Conservation (phyloP, 768 basidiomycete genomes). For the Lactarius vividus region DNA sequence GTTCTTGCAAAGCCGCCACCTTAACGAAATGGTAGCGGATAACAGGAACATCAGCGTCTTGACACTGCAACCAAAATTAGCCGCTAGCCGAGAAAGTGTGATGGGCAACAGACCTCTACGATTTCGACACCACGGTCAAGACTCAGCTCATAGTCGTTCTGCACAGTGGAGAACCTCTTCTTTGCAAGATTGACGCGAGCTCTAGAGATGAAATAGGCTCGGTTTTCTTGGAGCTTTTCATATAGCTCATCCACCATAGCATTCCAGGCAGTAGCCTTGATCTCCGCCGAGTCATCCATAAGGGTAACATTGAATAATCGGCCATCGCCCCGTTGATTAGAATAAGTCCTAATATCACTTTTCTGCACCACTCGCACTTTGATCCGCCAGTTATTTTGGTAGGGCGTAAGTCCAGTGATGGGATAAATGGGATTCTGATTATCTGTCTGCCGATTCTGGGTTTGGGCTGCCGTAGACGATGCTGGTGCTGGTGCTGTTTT, state of each 20-base stretch:
- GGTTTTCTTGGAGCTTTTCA: constrained; percentile 83
- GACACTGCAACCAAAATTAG: constrained; percentile 53
- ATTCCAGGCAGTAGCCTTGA: constrained; percentile 91
- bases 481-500: constrained; percentile 29
- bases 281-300: constrained; percentile 94
- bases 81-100: not conserved
- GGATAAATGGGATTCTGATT: constrained; percentile 56
- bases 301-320: constrained; percentile 90
- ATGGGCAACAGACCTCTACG: constrained; percentile 59
- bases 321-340: constrained; percentile 87
- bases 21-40: constrained; percentile 81
- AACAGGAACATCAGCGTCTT: constrained; percentile 73
- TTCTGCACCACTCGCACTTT: constrained; percentile 91
- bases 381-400: constrained; percentile 99
- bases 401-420: constrained; percentile 93
- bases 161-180: constrained; percentile 89
- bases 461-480: constrained; percentile 9
- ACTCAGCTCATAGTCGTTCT: constrained; percentile 90
- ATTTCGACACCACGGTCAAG: constrained; percentile 84
- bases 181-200: constrained; percentile 93
- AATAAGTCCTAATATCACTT: constrained; percentile 85
- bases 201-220: constrained; percentile 88
- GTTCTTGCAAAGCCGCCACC: constrained; percentile 57
- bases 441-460: constrained; percentile 15
- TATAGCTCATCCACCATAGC: constrained; percentile 77